phyloP scores from a whole-genome alignment of 305 asterid species.

The Ajuga reptans region DNA sequence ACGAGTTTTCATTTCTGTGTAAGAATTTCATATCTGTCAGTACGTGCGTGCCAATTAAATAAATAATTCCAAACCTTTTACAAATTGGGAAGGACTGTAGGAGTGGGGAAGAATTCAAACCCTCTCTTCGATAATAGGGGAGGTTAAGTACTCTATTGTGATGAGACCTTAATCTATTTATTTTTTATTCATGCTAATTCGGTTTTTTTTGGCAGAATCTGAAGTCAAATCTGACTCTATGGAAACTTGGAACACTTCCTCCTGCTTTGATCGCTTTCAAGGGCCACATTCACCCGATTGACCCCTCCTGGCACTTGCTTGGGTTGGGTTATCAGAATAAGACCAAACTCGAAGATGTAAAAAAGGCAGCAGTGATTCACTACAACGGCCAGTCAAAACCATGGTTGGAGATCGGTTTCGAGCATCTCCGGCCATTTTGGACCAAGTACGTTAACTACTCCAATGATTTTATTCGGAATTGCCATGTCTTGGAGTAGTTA shows the following conservation, averaged over 20 bases:
- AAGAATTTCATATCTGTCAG: not conserved
- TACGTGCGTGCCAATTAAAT: not conserved
- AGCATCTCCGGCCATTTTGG: slow-evolving; percentile 98
- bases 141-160: not conserved
- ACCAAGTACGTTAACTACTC: slow-evolving; percentile 89
- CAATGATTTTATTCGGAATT: slow-evolving; percentile 73
- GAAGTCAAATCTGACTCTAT: slow-evolving; percentile 77
- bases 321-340: slow-evolving; percentile 93
- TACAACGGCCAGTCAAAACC: slow-evolving; percentile 96
- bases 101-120: not conserved
- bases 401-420: slow-evolving; percentile 93
- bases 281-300: slow-evolving; percentile 81
- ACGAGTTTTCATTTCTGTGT: not conserved
- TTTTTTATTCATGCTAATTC: not conserved
- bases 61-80: not conserved
- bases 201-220: slow-evolving; percentile 56
- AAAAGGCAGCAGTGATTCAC: slow-evolving; percentile 88
- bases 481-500: slow-evolving; percentile 85
- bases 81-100: not conserved
- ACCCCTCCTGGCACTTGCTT: slow-evolving; percentile 96
- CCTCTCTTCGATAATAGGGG: not conserved
- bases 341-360: slow-evolving; percentile 59
- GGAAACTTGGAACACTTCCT: slow-evolving; percentile 98
- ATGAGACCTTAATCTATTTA: not conserved
- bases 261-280: slow-evolving; percentile 94